Conservation (phyloP, 116 monocot genomes). For the Zostera marina region DNA sequence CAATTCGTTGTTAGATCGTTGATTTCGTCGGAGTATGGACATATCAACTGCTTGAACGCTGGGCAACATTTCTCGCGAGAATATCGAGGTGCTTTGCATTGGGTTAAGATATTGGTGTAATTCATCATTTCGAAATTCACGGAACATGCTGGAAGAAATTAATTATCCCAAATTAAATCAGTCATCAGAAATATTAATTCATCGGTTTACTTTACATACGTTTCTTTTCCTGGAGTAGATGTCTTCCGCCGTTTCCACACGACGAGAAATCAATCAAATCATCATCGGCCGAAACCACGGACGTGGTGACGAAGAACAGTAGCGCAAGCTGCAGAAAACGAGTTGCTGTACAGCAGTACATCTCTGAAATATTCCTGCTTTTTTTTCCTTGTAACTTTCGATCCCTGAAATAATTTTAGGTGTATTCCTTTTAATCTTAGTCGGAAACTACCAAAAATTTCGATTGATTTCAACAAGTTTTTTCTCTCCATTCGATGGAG, state of each 20-base stretch:
- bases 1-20: constrained; percentile 26
- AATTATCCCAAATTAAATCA: no score
- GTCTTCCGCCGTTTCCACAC: background rate
- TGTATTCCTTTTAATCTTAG: no score
- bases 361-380: no score
- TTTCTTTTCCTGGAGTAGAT: background rate
- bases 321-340: no score
- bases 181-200: background rate
- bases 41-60: constrained; percentile 22
- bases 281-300: background rate
- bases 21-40: constrained; percentile 21
- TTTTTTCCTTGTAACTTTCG: no score
- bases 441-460: no score
- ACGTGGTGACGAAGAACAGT: no score
- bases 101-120: constrained; percentile 30
- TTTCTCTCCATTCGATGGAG: no score
- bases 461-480: no score
- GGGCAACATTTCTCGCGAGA: constrained; percentile 12
- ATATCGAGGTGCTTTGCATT: constrained; percentile 29
- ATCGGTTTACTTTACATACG: no score
- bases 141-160: constrained; percentile 15
- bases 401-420: no score
- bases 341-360: no score
- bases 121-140: constrained; percentile 28
- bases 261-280: background rate